A percentile compares a stretch with the other conserved stretches of the same genome.
Conservation (phyloP, 371 early-diverging fungal species). For the Blakeslea trispora region DNA sequence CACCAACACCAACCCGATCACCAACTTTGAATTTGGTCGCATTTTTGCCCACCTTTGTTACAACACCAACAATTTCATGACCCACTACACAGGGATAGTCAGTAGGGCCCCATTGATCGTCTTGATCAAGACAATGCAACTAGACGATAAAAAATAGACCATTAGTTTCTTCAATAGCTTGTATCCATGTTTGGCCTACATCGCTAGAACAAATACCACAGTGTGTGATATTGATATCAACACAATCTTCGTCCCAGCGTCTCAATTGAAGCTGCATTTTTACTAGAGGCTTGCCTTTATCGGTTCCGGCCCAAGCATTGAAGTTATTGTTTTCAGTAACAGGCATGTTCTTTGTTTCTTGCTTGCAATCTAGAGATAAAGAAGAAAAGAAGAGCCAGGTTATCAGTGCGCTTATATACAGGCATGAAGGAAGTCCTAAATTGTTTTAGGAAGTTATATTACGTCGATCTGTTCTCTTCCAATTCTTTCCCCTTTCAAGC, state of each 20-base stretch:
- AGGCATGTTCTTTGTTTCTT: not conserved
- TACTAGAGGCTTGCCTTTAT: slow-evolving; percentile 14
- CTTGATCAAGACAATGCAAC: slow-evolving; percentile 59
- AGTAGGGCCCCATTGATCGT: slow-evolving; percentile 55
- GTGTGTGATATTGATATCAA: slow-evolving; percentile 50
- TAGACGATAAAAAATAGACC: not conserved
- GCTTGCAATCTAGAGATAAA: not conserved
- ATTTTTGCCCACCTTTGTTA: slow-evolving; percentile 40
- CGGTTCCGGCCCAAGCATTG: slow-evolving; percentile 1
- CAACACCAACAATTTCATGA: slow-evolving; percentile 57
- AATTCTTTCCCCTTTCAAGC: too few species aligned
- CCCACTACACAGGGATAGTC: slow-evolving; percentile 57
- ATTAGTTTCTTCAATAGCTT: not conserved
- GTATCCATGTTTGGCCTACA: slow-evolving; percentile 31
- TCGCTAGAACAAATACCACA: slow-evolving; percentile 54
- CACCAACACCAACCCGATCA: slow-evolving; percentile 67
- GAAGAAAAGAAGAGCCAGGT: too few species aligned
- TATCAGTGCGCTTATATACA: too few species aligned
- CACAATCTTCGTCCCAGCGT: slow-evolving; percentile 42
- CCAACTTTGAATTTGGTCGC: slow-evolving; percentile 53
- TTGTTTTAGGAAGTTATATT: too few species aligned
- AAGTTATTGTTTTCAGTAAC: slow-evolving; percentile 1
- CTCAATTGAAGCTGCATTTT: slow-evolving; percentile 24
- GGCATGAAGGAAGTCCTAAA: too few species aligned
- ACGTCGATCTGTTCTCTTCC: too few species aligned